These are phyloP conservation scores for Leccinellum albellum DNA, from an alignment of 768 basidiomycete species.

Conservation along the genomic window DNA sequence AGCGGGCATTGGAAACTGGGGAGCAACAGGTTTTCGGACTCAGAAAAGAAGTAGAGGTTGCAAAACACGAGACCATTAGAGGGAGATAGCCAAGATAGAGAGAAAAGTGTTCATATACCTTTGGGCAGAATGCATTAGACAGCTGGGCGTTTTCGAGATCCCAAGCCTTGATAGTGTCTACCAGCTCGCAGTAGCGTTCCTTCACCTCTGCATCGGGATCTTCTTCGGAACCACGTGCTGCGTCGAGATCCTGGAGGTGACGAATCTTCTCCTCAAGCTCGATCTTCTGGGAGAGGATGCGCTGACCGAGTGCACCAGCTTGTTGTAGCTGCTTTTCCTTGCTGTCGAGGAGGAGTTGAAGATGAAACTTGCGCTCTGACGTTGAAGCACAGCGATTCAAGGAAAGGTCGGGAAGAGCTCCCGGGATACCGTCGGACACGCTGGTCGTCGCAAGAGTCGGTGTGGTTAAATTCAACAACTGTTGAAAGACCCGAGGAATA, in stretches of 20 bases:
- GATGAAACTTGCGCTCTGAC: constrained; percentile 58
- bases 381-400: constrained; percentile 42
- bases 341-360: constrained; percentile 72
- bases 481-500: no score
- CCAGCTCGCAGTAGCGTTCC: constrained; percentile 72
- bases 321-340: constrained; percentile 93
- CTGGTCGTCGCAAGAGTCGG: constrained; percentile 26
- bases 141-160: constrained; percentile 76
- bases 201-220: constrained; percentile 62
- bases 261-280: constrained; percentile 87
- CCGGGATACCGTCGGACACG: constrained; percentile 25
- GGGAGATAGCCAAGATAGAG: background rate
- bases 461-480: no score
- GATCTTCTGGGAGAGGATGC: constrained; percentile 88
- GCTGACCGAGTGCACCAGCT: constrained; percentile 89
- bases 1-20: constrained; percentile 8
- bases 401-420: constrained; percentile 41
- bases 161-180: constrained; percentile 72
- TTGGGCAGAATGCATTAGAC: constrained; percentile 62
- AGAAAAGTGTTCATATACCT: constrained; percentile 42
- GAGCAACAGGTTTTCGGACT: background rate
- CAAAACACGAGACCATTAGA: no score
- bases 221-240: constrained; percentile 59
- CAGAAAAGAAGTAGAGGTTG: no score
- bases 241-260: constrained; percentile 70